A percentile compares a stretch with the other conserved stretches of the same genome.
Conservation (phyloP, 2,329 filamentous ascomycete species). For the Trichoderma polysporum region DNA sequence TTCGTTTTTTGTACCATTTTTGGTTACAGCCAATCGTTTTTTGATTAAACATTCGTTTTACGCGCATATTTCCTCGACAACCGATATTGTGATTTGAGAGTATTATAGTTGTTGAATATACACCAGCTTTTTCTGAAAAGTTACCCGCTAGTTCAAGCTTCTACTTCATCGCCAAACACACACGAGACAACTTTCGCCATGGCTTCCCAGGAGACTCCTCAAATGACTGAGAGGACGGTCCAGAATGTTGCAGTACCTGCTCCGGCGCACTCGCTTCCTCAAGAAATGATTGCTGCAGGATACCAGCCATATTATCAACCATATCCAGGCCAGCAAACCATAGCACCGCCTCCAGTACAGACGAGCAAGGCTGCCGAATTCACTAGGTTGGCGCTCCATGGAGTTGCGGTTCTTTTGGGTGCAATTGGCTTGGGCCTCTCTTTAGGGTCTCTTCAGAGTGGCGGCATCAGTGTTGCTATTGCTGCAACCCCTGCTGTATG, state of each 20-base stretch:
- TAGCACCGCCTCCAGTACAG: not conserved
- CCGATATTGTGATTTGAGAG: not conserved
- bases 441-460: not conserved
- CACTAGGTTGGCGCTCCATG: constrained; percentile 35
- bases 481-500: constrained; percentile 1
- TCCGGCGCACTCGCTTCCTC: not conserved
- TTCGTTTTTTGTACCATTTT: not conserved
- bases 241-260: constrained; percentile 25
- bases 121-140: not conserved
- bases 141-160: not conserved
- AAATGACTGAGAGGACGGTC: constrained; percentile 24
- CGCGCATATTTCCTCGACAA: not conserved
- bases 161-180: not conserved
- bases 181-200: not conserved
- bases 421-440: constrained; percentile 28
- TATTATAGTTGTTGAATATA: not conserved
- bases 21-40: not conserved
- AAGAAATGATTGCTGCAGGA: not conserved
- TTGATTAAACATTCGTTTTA: not conserved
- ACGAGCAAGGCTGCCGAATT: constrained; percentile 13
- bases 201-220: constrained; percentile 21
- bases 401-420: constrained; percentile 29
- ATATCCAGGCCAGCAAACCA: constrained; percentile 4
- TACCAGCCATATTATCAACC: not conserved
- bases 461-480: not conserved